These are phyloP conservation scores for Vigna nakashimae DNA, from an alignment of 306 rosid genomes.

Conservation along the genomic window DNA sequence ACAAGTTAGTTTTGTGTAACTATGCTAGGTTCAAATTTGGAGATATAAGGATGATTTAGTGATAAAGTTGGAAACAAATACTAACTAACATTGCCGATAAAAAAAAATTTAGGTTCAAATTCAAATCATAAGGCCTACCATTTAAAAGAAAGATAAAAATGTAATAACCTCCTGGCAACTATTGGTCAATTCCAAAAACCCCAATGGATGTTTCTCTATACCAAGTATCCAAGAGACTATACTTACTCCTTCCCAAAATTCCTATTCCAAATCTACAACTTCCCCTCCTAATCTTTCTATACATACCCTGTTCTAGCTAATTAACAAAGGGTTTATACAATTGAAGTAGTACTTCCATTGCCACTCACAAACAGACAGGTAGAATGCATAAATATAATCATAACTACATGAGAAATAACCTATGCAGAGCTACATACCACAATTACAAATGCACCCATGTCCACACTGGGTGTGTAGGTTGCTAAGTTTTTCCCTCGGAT, in stretches of 20 bases:
- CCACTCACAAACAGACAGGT: slow-evolving; percentile 28
- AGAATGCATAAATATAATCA: not conserved
- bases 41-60: no score
- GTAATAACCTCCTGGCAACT: not conserved
- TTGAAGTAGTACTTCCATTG: slow-evolving; percentile 20
- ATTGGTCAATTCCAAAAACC: not conserved
- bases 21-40: not conserved
- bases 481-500: slow-evolving; percentile 84
- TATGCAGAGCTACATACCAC: slow-evolving; percentile 70
- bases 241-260: not conserved
- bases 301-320: slow-evolving; percentile 1
- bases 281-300: not conserved
- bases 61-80: no score
- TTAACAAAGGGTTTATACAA: not conserved
- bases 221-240: not conserved
- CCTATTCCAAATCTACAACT: not conserved
- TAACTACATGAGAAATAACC: not conserved
- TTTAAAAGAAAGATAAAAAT: slow-evolving; percentile 21
- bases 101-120: not conserved
- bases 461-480: slow-evolving; percentile 94
- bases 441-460: slow-evolving; percentile 97
- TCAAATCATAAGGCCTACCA: not conserved
- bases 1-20: not conserved
- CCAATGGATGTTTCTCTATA: not conserved
- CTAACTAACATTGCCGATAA: no score